Conservation (phyloP, 2,329 filamentous ascomycete species). For the Talaromyces sp. region DNA sequence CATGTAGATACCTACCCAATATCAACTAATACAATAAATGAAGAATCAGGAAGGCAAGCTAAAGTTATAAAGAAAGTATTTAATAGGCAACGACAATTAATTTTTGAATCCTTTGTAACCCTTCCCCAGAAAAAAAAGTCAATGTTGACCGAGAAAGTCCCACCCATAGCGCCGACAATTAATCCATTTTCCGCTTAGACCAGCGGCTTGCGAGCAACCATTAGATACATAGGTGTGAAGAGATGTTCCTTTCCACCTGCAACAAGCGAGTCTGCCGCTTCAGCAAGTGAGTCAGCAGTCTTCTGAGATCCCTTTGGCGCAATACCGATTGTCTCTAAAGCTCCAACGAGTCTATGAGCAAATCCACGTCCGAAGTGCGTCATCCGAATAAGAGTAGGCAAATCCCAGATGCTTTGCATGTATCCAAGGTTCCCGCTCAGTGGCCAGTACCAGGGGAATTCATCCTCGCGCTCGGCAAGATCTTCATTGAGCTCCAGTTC, state of each 20-base stretch:
- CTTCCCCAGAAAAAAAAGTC: no score
- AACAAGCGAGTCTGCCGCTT: background rate
- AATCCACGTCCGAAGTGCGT: background rate
- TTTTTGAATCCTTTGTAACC: no score
- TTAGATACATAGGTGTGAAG: constrained; percentile 4
- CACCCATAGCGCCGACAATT: no score
- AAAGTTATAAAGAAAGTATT: no score
- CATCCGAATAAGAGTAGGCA: background rate
- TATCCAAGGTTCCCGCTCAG: background rate
- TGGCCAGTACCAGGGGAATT: constrained; percentile 79
- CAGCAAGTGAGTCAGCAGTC: constrained; percentile 1
- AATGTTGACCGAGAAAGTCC: no score
- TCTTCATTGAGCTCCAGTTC: constrained; percentile 82
- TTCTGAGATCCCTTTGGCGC: background rate
- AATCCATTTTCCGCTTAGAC: background rate
- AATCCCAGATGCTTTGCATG: constrained; percentile 2
- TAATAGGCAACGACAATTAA: no score
- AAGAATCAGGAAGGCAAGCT: no score
- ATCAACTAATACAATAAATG: no score
- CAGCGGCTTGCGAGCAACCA: background rate
- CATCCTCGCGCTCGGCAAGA: constrained; percentile 73
- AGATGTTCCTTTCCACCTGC: background rate
- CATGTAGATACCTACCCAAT: no score
- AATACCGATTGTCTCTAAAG: background rate
- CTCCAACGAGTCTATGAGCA: background rate